These are phyloP conservation scores for Pleurotus sapidus DNA, from an alignment of 768 basidiomycete species.

Conservation along the genomic window DNA sequence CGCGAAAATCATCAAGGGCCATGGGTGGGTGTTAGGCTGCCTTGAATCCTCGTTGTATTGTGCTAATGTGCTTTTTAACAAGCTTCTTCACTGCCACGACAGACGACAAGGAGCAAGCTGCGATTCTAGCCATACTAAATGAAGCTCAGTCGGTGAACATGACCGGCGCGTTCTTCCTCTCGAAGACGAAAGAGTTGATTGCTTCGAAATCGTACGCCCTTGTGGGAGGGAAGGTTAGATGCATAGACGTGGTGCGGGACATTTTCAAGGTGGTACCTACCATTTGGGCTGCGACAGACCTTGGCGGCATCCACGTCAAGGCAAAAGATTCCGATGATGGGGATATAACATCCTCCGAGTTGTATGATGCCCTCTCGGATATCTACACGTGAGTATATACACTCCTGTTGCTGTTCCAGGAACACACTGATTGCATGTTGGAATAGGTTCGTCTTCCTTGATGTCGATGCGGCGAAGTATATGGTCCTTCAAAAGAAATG, in stretches of 20 bases:
- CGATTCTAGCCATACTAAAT: constrained; percentile 46
- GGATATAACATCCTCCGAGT: constrained; percentile 56
- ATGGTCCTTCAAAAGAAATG: constrained; percentile 54
- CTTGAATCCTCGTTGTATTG: background rate
- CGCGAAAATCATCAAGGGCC: constrained; percentile 50
- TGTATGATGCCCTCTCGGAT: constrained; percentile 63
- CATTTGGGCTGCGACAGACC: constrained; percentile 64
- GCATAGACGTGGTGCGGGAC: constrained; percentile 66
- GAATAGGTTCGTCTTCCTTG: constrained; percentile 71
- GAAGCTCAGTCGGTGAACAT: constrained; percentile 45
- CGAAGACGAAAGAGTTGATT: constrained; percentile 61
- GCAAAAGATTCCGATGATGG: constrained; percentile 50
- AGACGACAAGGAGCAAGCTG: constrained; percentile 45
- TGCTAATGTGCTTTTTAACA: background rate
- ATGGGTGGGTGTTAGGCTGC: constrained; percentile 44
- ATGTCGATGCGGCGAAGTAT: constrained; percentile 56
- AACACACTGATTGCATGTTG: background rate
- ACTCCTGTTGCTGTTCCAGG: background rate
- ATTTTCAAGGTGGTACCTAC: constrained; percentile 66
- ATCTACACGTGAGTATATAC: constrained; percentile 62
- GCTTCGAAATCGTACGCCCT: constrained; percentile 47
- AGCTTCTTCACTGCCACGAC: constrained; percentile 63
- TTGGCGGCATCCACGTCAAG: constrained; percentile 75
- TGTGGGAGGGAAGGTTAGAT: constrained; percentile 49
- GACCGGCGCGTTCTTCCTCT: constrained; percentile 62